Percentiles rank a stretch among this genome's conserved stretches.
These are phyloP conservation scores for Nissolia schottii DNA, from an alignment of 306 rosid genomes.

Conservation along the genomic window DNA sequence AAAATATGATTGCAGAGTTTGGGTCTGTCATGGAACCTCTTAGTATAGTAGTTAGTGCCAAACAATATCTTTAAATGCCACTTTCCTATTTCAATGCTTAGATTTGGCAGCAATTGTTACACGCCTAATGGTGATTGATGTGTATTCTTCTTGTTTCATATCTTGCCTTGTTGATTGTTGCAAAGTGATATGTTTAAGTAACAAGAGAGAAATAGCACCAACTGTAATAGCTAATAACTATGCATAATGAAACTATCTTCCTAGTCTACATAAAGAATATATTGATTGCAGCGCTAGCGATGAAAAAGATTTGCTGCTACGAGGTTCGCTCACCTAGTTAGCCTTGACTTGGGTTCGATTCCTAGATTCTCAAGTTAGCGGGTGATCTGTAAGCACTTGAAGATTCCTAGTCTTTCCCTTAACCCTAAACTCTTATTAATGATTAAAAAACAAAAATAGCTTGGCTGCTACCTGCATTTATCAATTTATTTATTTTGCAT, in stretches of 20 bases:
- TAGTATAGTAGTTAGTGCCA: conserved; percentile 16
- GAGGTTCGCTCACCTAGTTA: too few relatives aligned
- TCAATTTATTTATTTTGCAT: not conserved
- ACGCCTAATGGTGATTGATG: not conserved
- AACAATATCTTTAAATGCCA: conserved; percentile 26
- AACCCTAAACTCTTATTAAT: too few relatives aligned
- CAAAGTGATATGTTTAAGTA: not conserved
- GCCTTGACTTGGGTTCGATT: too few relatives aligned
- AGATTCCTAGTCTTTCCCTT: too few relatives aligned
- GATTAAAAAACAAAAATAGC: too few relatives aligned
- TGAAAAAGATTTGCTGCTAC: not conserved
- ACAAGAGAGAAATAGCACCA: not conserved
- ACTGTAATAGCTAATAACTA: not conserved
- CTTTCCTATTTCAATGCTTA: conserved; percentile 21
- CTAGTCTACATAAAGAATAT: not conserved
- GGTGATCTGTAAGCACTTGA: too few relatives aligned
- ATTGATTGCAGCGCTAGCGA: not conserved
- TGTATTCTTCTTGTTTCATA: conserved; percentile 12
- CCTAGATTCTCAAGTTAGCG: too few relatives aligned
- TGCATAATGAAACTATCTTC: not conserved
- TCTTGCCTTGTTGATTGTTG: not conserved
- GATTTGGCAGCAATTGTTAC: not conserved
- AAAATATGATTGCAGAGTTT: conserved; percentile 4
- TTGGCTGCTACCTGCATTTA: not conserved
- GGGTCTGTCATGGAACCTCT: conserved; percentile 11